Base-by-base conservation (phyloP, 805 yeast species). In the Starmerella floris region DNA sequence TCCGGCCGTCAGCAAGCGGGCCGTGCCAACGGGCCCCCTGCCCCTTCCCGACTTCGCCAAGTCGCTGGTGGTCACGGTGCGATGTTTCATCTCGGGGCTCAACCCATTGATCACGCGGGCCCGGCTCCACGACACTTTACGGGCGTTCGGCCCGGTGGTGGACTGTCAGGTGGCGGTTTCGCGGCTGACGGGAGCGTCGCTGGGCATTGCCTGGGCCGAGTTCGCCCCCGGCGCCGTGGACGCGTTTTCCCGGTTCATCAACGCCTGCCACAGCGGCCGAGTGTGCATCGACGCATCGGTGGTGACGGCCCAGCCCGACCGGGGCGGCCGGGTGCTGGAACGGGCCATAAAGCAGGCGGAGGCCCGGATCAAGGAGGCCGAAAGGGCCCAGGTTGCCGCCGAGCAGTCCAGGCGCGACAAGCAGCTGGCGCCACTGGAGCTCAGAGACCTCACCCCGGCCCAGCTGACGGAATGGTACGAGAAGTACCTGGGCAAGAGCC, bases 121-220 rank as follows among this genome's bases (percentile, higher is more conserved):
- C 13, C 42, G 36, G 22, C 33, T 48, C 11, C 10, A 17, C n/a
- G 46, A 37, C 19, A 38, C 34, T 3, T 20, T 45, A 13, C 17
- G 23, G 13, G 10, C 15, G 30, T 39, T 28, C 15, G 51, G 44
- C 9, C n/a, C 22, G 15, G 32, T 44, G 2, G 30, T 30, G 23
- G 35, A 30, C 20, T 42, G 49, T 34, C 30, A 37, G n/a, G 17
- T 48, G 22, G 34, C 23, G 2, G 17, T 34, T 3, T 45, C 51
- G 10, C 30, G 22, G 17, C 5, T 21, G 2, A 45, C 51, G 16
- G 48, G 48, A 26, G 46, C 44, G 21, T 45, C 51, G 15, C 43
- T 48, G 5, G 51, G 51, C 15, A 23, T 42, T 5, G 49, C 42
- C 21, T 37, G 40, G 28, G 49, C 34, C 5, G 30, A 28, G 11